A percentile compares a stretch with the other conserved stretches of the same genome.
Conservation (phyloP, 208 protist species). For the Wallacemonas sp. region DNA sequence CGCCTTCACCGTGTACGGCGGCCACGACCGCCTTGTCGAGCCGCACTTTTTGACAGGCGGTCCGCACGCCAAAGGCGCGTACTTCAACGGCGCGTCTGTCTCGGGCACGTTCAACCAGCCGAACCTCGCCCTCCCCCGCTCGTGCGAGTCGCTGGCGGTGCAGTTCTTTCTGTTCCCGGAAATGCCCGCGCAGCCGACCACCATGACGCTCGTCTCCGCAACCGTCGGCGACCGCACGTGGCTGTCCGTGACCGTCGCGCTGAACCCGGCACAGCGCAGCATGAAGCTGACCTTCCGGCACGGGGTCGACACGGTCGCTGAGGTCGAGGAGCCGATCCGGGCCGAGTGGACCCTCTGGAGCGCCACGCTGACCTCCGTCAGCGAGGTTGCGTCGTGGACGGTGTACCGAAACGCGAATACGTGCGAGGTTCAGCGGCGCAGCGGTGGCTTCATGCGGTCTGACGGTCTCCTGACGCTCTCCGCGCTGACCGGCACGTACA, state of each 20-base stretch:
- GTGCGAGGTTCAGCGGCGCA: conserved; percentile 45
- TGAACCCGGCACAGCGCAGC: conserved; percentile 44
- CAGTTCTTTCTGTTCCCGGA: conserved; percentile 73
- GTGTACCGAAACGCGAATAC: conserved; percentile 70
- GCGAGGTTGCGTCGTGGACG: conserved; percentile 68
- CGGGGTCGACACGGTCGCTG: conserved; percentile 55
- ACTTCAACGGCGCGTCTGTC: conserved; percentile 37
- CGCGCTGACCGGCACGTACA: conserved; percentile 34
- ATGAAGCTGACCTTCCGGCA: conserved; percentile 68
- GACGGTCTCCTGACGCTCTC: conserved; percentile 16
- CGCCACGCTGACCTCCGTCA: conserved; percentile 55
- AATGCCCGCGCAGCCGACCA: conserved; percentile 26
- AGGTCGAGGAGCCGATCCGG: conserved; percentile 65
- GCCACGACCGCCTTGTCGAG: conserved; percentile 50
- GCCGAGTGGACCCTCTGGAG: conserved; percentile 75
- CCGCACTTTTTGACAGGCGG: conserved; percentile 30
- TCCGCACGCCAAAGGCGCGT: conserved; percentile 11
- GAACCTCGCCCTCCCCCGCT: conserved; percentile 46
- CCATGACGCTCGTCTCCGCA: conserved; percentile 50
- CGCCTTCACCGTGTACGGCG: conserved; percentile 51
- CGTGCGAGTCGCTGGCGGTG: conserved; percentile 69
- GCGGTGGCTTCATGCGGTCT: conserved; percentile 45
- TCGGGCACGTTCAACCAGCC: conserved; percentile 43
- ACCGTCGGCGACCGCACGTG: conserved; percentile 49
- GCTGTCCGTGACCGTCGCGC: conserved; percentile 48